Percentiles rank a stretch among this genome's conserved stretches.
Conservation (phyloP, 2,329 filamentous ascomycete species). For the Fusarium torulosum region DNA sequence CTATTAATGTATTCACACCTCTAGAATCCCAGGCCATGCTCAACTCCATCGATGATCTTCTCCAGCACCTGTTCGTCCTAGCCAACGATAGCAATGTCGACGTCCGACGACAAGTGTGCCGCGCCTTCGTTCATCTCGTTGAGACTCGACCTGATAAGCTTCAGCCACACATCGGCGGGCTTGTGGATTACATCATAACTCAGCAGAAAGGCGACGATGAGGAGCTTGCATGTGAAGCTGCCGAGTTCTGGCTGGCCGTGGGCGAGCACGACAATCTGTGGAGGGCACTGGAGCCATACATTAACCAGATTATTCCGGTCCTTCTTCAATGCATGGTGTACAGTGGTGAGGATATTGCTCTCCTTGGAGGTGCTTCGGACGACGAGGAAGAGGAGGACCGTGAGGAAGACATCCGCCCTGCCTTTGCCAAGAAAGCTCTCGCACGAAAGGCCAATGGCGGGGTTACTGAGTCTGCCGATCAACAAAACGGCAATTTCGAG, state of each 20-base stretch:
- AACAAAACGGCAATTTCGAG: slow-evolving; percentile 67
- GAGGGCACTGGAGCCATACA: slow-evolving; percentile 79
- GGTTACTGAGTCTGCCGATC: slow-evolving; percentile 63
- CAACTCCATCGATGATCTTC: slow-evolving; percentile 81
- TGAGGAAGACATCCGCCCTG: slow-evolving; percentile 89
- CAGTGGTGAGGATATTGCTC: slow-evolving; percentile 89
- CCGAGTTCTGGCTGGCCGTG: slow-evolving; percentile 96
- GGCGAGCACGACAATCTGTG: slow-evolving; percentile 88
- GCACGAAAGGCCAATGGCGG: slow-evolving; percentile 69
- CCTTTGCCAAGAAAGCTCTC: slow-evolving; percentile 80
- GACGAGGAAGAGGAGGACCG: slow-evolving; percentile 94
- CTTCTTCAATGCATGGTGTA: slow-evolving; percentile 97
- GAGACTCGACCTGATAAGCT: slow-evolving; percentile 93
- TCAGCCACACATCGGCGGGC: slow-evolving; percentile 84
- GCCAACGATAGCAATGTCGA: slow-evolving; percentile 82
- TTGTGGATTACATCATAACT: slow-evolving; percentile 92
- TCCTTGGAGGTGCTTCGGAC: slow-evolving; percentile 85
- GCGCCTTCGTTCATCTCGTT: slow-evolving; percentile 91
- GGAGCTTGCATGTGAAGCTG: slow-evolving; percentile 91
- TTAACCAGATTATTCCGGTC: slow-evolving; percentile 88
- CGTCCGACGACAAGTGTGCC: slow-evolving; percentile 92
- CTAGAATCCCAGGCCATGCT: slow-evolving; percentile 86
- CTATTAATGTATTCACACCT: slow-evolving; percentile 92
- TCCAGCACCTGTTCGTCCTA: slow-evolving; percentile 85
- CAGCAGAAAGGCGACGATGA: slow-evolving; percentile 91